phyloP scores from a whole-genome alignment of 306 rosid species.

The Cucumis hystrix region DNA sequence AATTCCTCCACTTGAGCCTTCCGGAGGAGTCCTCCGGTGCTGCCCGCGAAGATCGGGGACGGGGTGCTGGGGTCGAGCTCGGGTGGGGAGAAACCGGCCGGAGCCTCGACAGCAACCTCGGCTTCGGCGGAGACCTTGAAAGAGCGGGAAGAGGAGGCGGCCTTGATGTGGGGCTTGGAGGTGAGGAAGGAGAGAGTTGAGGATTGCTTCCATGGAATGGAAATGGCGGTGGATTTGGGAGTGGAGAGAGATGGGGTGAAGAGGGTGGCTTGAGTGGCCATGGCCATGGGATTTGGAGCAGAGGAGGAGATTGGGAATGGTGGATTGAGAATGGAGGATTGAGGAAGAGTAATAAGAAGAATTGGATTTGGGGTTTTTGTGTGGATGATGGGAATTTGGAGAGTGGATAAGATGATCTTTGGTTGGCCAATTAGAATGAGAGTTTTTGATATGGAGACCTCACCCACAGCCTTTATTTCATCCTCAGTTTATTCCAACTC shows the following conservation, averaged over 20 bases:
- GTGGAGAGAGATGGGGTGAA: conserved; percentile 46
- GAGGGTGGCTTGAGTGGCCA: conserved; percentile 85
- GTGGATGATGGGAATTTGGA: conserved; percentile 18
- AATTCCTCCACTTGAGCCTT: conserved; percentile 96
- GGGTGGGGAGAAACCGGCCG: conserved; percentile 90
- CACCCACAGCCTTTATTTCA: not conserved
- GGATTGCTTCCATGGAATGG: conserved; percentile 52
- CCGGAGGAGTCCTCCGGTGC: conserved; percentile 81
- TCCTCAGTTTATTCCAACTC: not conserved
- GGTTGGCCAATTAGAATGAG: conserved; percentile 33
- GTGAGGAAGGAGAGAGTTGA: conserved; percentile 32
- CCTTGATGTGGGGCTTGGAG: conserved; percentile 28
- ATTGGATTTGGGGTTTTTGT: not conserved
- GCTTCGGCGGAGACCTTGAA: conserved; percentile 31
- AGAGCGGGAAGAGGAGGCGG: conserved; percentile 15
- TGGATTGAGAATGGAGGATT: not conserved
- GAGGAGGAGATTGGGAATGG: not conserved
- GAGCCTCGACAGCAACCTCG: conserved; percentile 30
- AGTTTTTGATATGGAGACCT: conserved; percentile 30
- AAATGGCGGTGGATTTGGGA: conserved; percentile 24
- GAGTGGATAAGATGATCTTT: conserved; percentile 50
- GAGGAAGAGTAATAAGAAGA: not conserved
- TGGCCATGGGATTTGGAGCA: conserved; percentile 32
- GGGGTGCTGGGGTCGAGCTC: conserved; percentile 85
- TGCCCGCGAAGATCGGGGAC: conserved; percentile 84